These are phyloP conservation scores for Trichoderma atrobrunneum DNA, from an alignment of 2,329 filamentous ascomycete genomes.

Conservation along the genomic window DNA sequence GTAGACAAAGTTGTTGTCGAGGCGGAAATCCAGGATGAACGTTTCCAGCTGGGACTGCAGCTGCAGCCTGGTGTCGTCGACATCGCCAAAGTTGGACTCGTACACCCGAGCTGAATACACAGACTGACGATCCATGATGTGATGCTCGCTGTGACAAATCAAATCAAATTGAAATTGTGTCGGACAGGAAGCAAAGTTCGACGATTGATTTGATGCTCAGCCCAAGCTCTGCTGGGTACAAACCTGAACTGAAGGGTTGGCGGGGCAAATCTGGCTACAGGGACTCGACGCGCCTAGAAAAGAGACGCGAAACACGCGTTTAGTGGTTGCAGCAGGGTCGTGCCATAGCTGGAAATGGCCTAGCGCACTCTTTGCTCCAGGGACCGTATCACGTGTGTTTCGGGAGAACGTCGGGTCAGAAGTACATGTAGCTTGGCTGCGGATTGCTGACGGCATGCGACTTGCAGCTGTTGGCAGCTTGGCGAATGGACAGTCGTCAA, in stretches of 20 bases:
- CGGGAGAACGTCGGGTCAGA: not conserved
- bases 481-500: not conserved
- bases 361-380: not conserved
- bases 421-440: not conserved
- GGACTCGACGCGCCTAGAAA: slow-evolving; percentile 22
- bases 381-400: slow-evolving; percentile 13
- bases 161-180: slow-evolving; percentile 19
- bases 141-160: slow-evolving; percentile 20
- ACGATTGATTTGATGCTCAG: not conserved
- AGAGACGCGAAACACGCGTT: slow-evolving; percentile 28
- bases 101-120: slow-evolving; percentile 84
- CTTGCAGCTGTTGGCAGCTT: slow-evolving; percentile 7
- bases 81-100: slow-evolving; percentile 62
- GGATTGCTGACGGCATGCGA: not conserved
- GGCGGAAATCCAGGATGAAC: slow-evolving; percentile 89
- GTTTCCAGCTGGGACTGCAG: slow-evolving; percentile 78
- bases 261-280: slow-evolving; percentile 22
- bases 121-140: slow-evolving; percentile 78
- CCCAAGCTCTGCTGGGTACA: not conserved
- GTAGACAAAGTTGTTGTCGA: slow-evolving; percentile 95
- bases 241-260: not conserved
- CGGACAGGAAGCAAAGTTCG: not conserved
- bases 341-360: not conserved
- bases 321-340: slow-evolving; percentile 31
- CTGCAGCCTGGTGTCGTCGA: slow-evolving; percentile 66